phyloP scores from a whole-genome alignment of 1,284 basidiomycete genomes.

The Coniferiporia sulphurascens region DNA sequence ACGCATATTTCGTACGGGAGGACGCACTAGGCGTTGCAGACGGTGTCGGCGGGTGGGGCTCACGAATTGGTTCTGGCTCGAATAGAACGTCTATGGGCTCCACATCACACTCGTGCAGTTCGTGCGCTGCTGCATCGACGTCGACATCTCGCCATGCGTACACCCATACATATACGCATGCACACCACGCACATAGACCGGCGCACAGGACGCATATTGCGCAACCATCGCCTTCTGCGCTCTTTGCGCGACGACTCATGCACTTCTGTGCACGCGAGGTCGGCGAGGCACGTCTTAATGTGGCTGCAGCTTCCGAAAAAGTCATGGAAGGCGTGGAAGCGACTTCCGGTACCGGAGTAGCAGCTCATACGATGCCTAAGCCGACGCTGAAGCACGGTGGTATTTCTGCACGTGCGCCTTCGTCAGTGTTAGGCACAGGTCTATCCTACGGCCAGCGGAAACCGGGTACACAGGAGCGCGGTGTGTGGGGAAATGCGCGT shows the following conservation, averaged over 20 bases:
- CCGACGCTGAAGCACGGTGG: constrained; percentile 7
- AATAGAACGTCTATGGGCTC: not conserved
- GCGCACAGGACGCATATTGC: constrained; percentile 23
- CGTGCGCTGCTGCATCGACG: not conserved
- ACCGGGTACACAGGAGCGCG: not conserved
- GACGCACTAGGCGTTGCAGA: constrained; percentile 88
- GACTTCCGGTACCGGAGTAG: too few species aligned
- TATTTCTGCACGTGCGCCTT: not conserved
- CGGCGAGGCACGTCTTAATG: constrained; percentile 9
- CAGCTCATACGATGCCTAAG: not conserved
- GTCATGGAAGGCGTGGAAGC: too few species aligned
- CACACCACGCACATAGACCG: constrained; percentile 8
- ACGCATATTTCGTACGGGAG: constrained; percentile 78
- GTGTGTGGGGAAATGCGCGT: constrained; percentile 7
- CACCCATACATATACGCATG: not conserved
- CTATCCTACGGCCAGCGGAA: not conserved
- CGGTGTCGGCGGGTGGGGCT: constrained; percentile 86
- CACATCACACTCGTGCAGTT: constrained; percentile 10
- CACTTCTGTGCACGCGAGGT: constrained; percentile 69
- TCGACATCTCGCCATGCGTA: constrained; percentile 1
- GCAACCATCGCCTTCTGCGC: constrained; percentile 58
- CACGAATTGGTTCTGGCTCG: constrained; percentile 22
- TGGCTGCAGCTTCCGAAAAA: too few species aligned
- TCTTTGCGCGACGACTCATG: constrained; percentile 85
- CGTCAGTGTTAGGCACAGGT: not conserved